Evolutionary conservation across 371 early-diverging fungal species (phyloP), one percentile per base, ranked within the genome.

Genomic region (Mucor indicus): DNA sequence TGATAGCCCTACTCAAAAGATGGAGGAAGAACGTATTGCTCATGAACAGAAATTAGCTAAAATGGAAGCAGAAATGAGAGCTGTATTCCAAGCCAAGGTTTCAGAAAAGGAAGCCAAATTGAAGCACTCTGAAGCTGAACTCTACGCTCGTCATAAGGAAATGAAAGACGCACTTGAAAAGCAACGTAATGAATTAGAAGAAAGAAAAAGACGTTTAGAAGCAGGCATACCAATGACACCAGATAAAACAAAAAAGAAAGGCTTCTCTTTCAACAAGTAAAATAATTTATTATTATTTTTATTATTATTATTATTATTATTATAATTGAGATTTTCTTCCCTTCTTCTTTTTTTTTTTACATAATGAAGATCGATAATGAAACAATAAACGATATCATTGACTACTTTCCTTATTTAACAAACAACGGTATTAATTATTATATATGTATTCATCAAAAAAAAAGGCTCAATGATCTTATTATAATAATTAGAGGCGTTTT

Each of bases 1-100:
- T 22, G 21, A 21, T 54, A 84, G 81, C 68, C 94, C 96, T 33
- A 64, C 87, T n/a, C 80, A 86, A 59, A 91, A 91, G 76, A 75
- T 93, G 63, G 96, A 96, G 55, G 93, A 95, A 63, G 94, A 95
- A 72, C 81, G 88, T 25, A 60, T 80, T 12, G 80, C 89, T 38
- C 97, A 98, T 57, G 96, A 98, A 67, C 87, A 85, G 60, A 94
- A 93, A 71, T 77, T 98, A 80, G 80, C 84, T 52, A 94, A 96
- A 81, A 93, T 98, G 96, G 96, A 98, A 70, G 81, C 87, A 24
- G 97, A 98, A 67, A 96, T 98, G 97, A 89, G 91, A 65, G 80
- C 88, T 12, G 95, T 98, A 38, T 96, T 98, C 87, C 91, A 93
- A 64, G 92, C 92, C 53, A 96, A 98, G 78, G 96, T 96, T 12